Conservation (phyloP, 352 stramenopile genomes). For the Halophytophthora batemanensis region DNA sequence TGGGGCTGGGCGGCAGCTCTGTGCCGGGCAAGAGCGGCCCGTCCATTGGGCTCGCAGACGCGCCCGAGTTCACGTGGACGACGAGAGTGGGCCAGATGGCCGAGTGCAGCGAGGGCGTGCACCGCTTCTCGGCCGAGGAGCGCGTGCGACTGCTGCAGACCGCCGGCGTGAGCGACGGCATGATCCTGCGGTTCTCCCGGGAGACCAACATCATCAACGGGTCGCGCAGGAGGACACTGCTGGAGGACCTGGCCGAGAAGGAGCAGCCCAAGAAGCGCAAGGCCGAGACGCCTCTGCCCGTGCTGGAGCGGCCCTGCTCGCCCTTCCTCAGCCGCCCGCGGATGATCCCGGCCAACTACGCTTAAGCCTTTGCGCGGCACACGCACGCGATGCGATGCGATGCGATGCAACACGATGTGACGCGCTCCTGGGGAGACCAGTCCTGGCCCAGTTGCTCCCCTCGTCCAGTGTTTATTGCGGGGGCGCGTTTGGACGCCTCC, state of each 20-base stretch:
- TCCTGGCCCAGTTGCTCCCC: neutral
- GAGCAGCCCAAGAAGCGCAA: conserved; percentile 42
- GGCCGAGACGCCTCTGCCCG: conserved; percentile 8
- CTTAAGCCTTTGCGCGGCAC: conserved; percentile 17
- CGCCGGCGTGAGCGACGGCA: conserved; percentile 53
- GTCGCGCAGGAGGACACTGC: conserved; percentile 45
- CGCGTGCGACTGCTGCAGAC: conserved; percentile 45
- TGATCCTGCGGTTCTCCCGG: conserved; percentile 63
- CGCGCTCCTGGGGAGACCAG: neutral
- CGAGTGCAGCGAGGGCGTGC: conserved; percentile 52
- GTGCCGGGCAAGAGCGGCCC: conserved; percentile 49
- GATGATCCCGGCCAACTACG: conserved; percentile 51
- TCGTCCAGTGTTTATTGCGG: too few relatives aligned
- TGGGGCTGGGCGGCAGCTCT: conserved; percentile 45
- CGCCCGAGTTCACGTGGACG: conserved; percentile 56
- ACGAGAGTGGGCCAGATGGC: conserved; percentile 66
- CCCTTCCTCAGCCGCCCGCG: conserved; percentile 30
- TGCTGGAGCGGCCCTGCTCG: conserved; percentile 28
- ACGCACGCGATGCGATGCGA: too few relatives aligned
- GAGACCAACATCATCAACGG: conserved; percentile 65
- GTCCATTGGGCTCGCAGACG: conserved; percentile 46
- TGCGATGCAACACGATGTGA: too few relatives aligned
- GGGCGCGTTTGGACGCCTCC: too few relatives aligned
- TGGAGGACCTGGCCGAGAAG: conserved; percentile 36
- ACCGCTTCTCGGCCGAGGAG: conserved; percentile 51